Evolutionary conservation across 805 yeast genomes (phyloP).

Genomic region (Debaryomyces maramus): DNA sequence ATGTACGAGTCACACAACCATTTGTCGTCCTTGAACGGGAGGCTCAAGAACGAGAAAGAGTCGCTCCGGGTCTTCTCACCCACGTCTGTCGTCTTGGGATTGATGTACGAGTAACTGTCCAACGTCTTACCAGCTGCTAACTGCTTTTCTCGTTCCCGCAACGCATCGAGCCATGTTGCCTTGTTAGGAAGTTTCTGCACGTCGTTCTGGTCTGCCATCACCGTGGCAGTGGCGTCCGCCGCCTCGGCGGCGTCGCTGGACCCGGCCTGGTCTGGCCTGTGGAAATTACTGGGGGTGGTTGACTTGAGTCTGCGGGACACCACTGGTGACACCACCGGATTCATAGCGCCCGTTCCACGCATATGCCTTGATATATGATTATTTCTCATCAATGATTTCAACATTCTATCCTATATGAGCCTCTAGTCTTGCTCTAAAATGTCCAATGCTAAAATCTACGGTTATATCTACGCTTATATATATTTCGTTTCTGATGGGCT

Average conservation of each 20-base stretch:
- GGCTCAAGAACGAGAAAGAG: constrained; percentile 64
- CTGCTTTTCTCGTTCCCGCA: constrained; percentile 70
- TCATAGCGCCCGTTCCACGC: background rate
- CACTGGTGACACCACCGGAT: background rate
- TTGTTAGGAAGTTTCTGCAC: constrained; percentile 41
- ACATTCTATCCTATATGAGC: no score
- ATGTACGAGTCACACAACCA: constrained; percentile 85
- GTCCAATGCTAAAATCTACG: no score
- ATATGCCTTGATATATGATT: background rate
- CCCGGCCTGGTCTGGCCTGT: constrained; percentile 38
- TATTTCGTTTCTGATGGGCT: no score
- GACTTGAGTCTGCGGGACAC: background rate
- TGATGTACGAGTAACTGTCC: constrained; percentile 69
- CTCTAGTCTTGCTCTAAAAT: no score
- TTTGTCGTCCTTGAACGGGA: constrained; percentile 83
- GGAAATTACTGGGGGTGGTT: constrained; percentile 19
- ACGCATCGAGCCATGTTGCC: constrained; percentile 87
- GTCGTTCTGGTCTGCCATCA: constrained; percentile 60
- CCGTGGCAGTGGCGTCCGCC: constrained; percentile 75
- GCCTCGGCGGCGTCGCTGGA: constrained; percentile 56
- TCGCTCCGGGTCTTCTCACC: constrained; percentile 75
- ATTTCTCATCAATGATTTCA: no score
- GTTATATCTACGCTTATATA: no score
- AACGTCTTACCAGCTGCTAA: constrained; percentile 69
- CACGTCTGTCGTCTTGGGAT: constrained; percentile 69